A percentile compares a stretch with the other conserved stretches of the same genome.
These are phyloP conservation scores for Olyra latifolia DNA, from an alignment of 176 grass and related monocot genomes.

Conservation along the genomic window DNA sequence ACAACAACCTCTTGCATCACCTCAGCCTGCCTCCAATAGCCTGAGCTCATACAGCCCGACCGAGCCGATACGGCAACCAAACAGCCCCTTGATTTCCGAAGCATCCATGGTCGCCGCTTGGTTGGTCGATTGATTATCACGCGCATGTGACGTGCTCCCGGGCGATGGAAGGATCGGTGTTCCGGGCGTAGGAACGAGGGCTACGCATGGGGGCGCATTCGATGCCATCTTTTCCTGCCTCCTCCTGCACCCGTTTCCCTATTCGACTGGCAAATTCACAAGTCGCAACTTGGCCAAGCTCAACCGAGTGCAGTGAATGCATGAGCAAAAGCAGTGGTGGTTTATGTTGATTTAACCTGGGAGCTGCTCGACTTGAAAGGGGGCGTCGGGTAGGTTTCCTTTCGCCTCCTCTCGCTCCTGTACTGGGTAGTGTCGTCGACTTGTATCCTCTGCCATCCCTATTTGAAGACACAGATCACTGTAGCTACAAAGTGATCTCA, in stretches of 20 bases:
- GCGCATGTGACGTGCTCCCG: conserved; percentile 17
- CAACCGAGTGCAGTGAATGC: not conserved
- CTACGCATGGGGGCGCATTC: not conserved
- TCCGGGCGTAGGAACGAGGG: not conserved
- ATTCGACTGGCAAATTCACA: not conserved
- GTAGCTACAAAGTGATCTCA: too few relatives aligned
- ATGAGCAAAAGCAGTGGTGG: not conserved
- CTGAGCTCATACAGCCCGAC: too few relatives aligned
- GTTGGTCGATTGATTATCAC: not conserved
- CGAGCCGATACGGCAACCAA: too few relatives aligned
- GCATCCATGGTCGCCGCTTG: too few relatives aligned
- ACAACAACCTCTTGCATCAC: too few relatives aligned
- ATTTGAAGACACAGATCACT: too few relatives aligned
- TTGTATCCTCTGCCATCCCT: too few relatives aligned
- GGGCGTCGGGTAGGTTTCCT: not conserved
- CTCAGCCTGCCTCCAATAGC: too few relatives aligned
- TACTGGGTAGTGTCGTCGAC: not conserved
- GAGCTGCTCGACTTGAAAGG: not conserved
- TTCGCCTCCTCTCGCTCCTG: too few relatives aligned
- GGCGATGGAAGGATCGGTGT: not conserved
- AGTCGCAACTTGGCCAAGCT: too few relatives aligned
- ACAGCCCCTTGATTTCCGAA: too few relatives aligned
- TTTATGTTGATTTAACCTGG: not conserved
- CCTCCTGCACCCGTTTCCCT: not conserved
- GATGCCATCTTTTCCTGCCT: not conserved